phyloP scores from a whole-genome alignment of 257 asterid species.

The Ballota nigra region DNA sequence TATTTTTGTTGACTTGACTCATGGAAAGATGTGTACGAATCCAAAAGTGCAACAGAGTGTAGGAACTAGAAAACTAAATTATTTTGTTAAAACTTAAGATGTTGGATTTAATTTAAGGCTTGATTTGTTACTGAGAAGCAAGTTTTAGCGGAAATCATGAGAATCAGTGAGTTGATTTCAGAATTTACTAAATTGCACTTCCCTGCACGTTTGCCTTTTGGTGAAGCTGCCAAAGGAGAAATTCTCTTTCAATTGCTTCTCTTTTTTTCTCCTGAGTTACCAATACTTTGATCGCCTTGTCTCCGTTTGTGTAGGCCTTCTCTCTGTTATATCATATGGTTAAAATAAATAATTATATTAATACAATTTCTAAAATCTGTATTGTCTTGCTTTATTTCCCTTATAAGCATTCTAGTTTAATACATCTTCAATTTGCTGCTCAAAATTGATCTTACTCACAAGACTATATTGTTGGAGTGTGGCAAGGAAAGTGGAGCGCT shows the following conservation, averaged over 20 bases:
- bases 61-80: neutral
- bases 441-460: neutral
- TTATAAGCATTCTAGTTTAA: neutral
- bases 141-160: conserved; percentile 1
- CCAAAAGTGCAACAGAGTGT: neutral
- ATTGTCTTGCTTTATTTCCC: neutral
- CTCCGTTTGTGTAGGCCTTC: neutral
- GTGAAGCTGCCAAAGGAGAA: neutral
- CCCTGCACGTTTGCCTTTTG: neutral
- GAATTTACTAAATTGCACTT: conserved; percentile 1
- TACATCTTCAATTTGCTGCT: conserved; percentile 1
- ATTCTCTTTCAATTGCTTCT: neutral
- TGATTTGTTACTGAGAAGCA: neutral
- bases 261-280: neutral
- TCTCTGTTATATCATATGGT: no score
- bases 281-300: neutral
- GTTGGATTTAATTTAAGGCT: conserved; percentile 12
- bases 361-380: neutral
- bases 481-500: neutral
- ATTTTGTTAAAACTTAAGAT: neutral
- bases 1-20: neutral
- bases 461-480: conserved; percentile 6
- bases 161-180: neutral
- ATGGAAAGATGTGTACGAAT: neutral
- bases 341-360: neutral